These are phyloP conservation scores for Penicillium coffeae DNA, from an alignment of 495 filamentous ascomycete species.

Conservation along the genomic window DNA sequence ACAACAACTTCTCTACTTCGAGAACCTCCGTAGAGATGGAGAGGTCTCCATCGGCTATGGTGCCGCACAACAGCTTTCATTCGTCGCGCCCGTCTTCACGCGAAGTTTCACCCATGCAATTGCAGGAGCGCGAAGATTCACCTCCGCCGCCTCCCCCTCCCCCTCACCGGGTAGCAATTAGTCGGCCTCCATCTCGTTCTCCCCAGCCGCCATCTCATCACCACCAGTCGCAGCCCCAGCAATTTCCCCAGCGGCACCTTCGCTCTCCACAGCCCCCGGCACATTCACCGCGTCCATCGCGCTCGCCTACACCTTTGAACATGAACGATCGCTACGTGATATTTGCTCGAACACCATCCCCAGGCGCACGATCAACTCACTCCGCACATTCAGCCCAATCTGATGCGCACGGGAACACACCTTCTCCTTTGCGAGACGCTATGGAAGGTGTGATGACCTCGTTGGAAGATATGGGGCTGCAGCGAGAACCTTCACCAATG, in stretches of 20 bases:
- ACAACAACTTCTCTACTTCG: slow-evolving; percentile 23
- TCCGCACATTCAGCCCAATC: slow-evolving; percentile 52
- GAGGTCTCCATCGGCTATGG: slow-evolving; percentile 30
- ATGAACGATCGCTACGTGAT: slow-evolving; percentile 49
- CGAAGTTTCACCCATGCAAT: slow-evolving; percentile 25
- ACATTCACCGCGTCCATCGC: slow-evolving; percentile 16
- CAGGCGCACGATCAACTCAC: slow-evolving; percentile 41
- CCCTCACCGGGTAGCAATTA: slow-evolving; percentile 35
- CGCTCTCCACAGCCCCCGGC: slow-evolving; percentile 17
- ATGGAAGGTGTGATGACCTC: slow-evolving; percentile 99
- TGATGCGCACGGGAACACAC: slow-evolving; percentile 65
- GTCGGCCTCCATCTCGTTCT: slow-evolving; percentile 13
- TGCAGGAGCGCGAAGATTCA: slow-evolving; percentile 38
- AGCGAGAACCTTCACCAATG: slow-evolving; percentile 44
- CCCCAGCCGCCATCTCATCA: slow-evolving; percentile 7
- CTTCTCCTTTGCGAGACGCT: slow-evolving; percentile 84
- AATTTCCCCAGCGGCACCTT: slow-evolving; percentile 1
- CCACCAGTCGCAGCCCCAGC: slow-evolving; percentile 5
- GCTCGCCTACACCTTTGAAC: slow-evolving; percentile 38
- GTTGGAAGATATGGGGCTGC: slow-evolving; percentile 78
- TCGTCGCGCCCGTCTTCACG: slow-evolving; percentile 30
- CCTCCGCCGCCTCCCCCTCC: slow-evolving; percentile 45
- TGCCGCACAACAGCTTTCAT: slow-evolving; percentile 22
- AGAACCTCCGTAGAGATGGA: too few relatives aligned
- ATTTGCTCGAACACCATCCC: slow-evolving; percentile 55